Conservation (phyloP, 768 basidiomycete genomes). For the Psilocybe subaeruginosa region DNA sequence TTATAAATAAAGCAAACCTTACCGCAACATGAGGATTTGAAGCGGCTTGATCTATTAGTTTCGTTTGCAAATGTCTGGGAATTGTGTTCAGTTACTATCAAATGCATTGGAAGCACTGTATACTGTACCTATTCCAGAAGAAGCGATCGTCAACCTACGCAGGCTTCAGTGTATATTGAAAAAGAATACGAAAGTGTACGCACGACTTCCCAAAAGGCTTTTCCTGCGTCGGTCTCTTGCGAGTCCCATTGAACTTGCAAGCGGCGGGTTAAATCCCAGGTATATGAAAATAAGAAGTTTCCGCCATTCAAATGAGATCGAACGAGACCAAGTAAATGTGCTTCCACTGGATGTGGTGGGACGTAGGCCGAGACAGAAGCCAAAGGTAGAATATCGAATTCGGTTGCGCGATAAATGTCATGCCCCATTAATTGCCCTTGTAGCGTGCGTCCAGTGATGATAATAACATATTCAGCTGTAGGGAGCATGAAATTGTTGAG, state of each 20-base stretch:
- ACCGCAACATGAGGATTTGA: slow-evolving; percentile 50
- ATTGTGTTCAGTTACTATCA: neutral
- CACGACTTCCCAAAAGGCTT: slow-evolving; percentile 79
- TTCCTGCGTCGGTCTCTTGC: slow-evolving; percentile 51
- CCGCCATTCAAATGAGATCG: slow-evolving; percentile 81
- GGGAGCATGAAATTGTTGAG: slow-evolving; percentile 1
- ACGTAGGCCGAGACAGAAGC: slow-evolving; percentile 66
- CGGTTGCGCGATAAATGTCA: slow-evolving; percentile 86
- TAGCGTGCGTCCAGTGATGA: slow-evolving; percentile 82
- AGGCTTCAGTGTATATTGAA: neutral
- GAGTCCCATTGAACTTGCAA: slow-evolving; percentile 81
- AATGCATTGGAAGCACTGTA: neutral
- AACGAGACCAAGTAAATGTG: slow-evolving; percentile 84
- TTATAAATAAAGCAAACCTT: slow-evolving; percentile 33
- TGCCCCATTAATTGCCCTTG: slow-evolving; percentile 81
- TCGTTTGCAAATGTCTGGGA: slow-evolving; percentile 54
- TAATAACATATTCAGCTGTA: slow-evolving; percentile 90
- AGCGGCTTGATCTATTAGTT: slow-evolving; percentile 56
- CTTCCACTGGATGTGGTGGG: slow-evolving; percentile 85
- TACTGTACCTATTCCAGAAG: slow-evolving; percentile 90
- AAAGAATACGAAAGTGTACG: slow-evolving; percentile 26
- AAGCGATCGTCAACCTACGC: slow-evolving; percentile 89
- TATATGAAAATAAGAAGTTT: slow-evolving; percentile 89
- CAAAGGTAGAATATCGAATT: slow-evolving; percentile 90
- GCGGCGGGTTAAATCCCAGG: slow-evolving; percentile 85